phyloP scores from a whole-genome alignment of 2,329 filamentous ascomycete species.

The Anthostomella pinea region DNA sequence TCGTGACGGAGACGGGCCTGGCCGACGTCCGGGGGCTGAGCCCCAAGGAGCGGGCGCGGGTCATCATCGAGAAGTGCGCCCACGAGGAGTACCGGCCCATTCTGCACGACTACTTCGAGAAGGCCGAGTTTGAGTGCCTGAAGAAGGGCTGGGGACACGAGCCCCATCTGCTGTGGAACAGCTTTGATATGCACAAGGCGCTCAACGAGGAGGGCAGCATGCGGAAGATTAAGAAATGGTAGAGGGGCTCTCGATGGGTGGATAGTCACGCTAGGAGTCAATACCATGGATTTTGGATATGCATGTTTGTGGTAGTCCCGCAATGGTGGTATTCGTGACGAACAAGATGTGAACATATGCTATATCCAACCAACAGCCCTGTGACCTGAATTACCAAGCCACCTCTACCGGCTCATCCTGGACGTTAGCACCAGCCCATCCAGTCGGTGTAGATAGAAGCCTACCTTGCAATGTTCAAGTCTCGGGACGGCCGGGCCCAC shows the following conservation, averaged over 20 bases:
- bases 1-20: constrained; percentile 73
- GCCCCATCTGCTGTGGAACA: constrained; percentile 81
- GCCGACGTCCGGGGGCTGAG: constrained; percentile 81
- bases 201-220: constrained; percentile 81
- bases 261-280: no score
- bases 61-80: constrained; percentile 84
- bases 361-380: no score
- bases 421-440: constrained; percentile 9
- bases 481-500: constrained; percentile 37
- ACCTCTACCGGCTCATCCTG: constrained; percentile 13
- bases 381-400: no score
- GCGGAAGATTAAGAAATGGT: constrained; percentile 71
- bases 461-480: constrained; percentile 14
- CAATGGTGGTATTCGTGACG: no score
- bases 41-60: constrained; percentile 74
- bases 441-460: constrained; percentile 17
- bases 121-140: constrained; percentile 82
- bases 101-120: constrained; percentile 76
- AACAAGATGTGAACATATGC: no score
- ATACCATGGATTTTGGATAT: no score
- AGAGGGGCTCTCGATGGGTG: no score
- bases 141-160: constrained; percentile 87
- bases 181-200: constrained; percentile 87
- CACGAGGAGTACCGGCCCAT: constrained; percentile 85
- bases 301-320: no score